Base-by-base conservation (phyloP, 352 stramenopile genomes). In the Thraustotheca clavata region DNA sequence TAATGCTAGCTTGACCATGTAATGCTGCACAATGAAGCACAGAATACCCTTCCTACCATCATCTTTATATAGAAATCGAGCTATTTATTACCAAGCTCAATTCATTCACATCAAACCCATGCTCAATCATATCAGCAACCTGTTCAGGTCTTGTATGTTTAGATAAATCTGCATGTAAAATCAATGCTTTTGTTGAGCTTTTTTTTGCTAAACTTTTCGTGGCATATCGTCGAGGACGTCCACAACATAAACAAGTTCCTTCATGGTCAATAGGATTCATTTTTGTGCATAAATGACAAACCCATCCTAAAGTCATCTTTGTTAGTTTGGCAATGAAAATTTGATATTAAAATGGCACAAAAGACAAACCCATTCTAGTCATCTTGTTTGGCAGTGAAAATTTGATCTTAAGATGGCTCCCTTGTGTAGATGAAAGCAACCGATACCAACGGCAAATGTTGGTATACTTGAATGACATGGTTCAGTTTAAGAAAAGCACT, bases 241-340 rank as follows among this genome's bases (percentile, higher is more conserved):
- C 57, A 22, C 57, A 65, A 32, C 57, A 65, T 2, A 54, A 4
- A 24, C 57, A 65, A 1, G 9, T 11, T 3, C 20, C 38, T 11
- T 16, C 20, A 18, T 35, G 14, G 9, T 34, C 35, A 5, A 6
- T 27, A 18, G 33, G 54, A 35, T 65, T 65, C 35, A 65, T 65
- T 33, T 65, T 65, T 16, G 36, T 65, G 38, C 57, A 65, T 5
- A 65, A 31, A 54, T 65, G 57, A 16, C 57, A 65, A 7, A 54
- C 57, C 57, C 57, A 65, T 11, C 57, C 54, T 12, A n/a, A 20
- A 36, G 22, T 52, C 43, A 31, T 52, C 43, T 18, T 52, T 24
- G 2, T 31, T 31, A 43, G 38, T 18, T 20, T 43, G 38, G 38
- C 38, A 43, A 20, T 18, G 38, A 43, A 43, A n/a, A n/a, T n/a